Conservation (phyloP, 2,329 filamentous ascomycete genomes). For the Paecilomyces sp. region DNA sequence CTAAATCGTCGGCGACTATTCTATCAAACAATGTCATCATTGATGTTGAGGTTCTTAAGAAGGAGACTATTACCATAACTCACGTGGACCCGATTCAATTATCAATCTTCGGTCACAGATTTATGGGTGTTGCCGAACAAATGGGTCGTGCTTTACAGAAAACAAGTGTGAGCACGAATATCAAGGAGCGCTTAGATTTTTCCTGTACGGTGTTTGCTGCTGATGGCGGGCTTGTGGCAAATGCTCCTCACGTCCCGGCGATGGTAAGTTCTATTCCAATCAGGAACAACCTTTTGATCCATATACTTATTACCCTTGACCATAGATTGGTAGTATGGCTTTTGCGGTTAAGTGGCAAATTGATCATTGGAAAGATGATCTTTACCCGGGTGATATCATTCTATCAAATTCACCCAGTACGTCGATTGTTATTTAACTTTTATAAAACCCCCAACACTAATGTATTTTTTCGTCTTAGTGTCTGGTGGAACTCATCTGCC, state of each 20-base stretch:
- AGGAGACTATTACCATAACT: conserved; percentile 40
- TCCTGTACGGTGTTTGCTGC: conserved; percentile 70
- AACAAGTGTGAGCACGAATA: conserved; percentile 71
- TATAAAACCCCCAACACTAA: too few species aligned
- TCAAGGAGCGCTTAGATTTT: conserved; percentile 71
- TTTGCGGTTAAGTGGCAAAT: conserved; percentile 70
- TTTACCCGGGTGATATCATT: conserved; percentile 68
- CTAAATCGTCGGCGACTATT: conserved; percentile 24
- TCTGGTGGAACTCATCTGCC: conserved; percentile 73
- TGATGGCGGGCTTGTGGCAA: conserved; percentile 65
- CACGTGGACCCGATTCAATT: conserved; percentile 70
- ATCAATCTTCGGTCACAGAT: conserved; percentile 71
- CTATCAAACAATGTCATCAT: conserved; percentile 60
- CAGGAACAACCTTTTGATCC: conserved; percentile 63
- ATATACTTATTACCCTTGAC: conserved; percentile 1
- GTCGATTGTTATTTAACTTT: not conserved
- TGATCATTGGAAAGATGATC: conserved; percentile 68
- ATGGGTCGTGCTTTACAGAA: conserved; percentile 76
- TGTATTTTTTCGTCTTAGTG: conserved; percentile 32
- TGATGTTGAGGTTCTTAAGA: conserved; percentile 56
- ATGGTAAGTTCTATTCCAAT: conserved; percentile 62
- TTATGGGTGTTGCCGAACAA: conserved; percentile 80
- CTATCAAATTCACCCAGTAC: conserved; percentile 64
- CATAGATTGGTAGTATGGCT: conserved; percentile 73
- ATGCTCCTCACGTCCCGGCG: conserved; percentile 71